phyloP scores from a whole-genome alignment of 1,284 basidiomycete genomes.

The Cerrena zonata region DNA sequence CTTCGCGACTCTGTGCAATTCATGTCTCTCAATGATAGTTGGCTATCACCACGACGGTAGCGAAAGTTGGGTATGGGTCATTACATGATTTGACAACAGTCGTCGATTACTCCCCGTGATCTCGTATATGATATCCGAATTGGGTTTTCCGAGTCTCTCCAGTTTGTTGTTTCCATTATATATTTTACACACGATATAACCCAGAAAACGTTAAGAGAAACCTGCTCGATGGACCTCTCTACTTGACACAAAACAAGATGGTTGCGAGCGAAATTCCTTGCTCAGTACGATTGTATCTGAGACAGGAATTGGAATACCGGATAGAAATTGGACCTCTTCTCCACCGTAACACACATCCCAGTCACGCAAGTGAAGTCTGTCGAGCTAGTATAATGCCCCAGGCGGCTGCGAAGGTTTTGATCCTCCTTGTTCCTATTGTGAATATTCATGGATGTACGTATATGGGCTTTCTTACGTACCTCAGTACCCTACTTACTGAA shows the following conservation, averaged over 20 bases:
- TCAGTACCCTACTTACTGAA: constrained; percentile 1
- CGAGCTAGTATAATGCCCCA: no score
- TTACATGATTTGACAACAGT: no score
- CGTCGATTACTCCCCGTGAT: background rate
- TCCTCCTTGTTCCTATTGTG: constrained; percentile 92
- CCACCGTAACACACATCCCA: constrained; percentile 90
- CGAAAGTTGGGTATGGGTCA: no score
- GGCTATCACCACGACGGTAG: background rate
- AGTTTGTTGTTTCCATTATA: constrained; percentile 88
- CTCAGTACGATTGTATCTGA: no score
- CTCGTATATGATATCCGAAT: background rate
- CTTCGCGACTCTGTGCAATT: background rate
- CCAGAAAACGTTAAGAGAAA: no score
- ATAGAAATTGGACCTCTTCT: constrained; percentile 92
- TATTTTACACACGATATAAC: constrained; percentile 99
- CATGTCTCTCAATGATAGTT: background rate
- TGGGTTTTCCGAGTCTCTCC: background rate
- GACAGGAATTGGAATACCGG: no score
- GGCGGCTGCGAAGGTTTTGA: constrained; percentile 99
- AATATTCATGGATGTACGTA: no score
- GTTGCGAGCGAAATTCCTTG: no score
- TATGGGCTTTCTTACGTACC: constrained; percentile 4
- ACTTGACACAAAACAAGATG: no score
- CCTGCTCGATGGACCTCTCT: no score
- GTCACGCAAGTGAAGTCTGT: constrained; percentile 95